These are phyloP conservation scores for Pichia sp. DNA, from an alignment of 1,139 yeast genomes.

Conservation along the genomic window DNA sequence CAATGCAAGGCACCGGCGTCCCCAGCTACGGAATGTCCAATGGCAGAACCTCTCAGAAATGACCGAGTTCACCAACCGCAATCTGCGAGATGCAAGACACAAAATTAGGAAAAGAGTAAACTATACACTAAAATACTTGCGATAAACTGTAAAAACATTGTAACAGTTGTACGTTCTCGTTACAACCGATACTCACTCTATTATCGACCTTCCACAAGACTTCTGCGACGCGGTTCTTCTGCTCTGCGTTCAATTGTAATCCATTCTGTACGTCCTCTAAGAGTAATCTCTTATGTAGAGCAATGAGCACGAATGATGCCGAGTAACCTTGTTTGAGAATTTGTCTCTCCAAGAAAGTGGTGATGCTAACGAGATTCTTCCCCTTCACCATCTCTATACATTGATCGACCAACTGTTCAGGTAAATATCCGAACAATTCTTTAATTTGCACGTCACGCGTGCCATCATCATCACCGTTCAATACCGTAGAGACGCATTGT, in stretches of 20 bases:
- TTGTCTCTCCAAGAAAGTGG: constrained; percentile 39
- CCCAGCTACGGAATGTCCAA: background rate
- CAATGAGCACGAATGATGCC: constrained; percentile 70
- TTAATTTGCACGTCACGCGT: constrained; percentile 22
- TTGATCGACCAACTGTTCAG: constrained; percentile 41
- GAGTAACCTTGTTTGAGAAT: constrained; percentile 78
- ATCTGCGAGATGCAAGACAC: background rate
- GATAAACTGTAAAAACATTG: constrained; percentile 60
- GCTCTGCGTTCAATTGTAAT: constrained; percentile 35
- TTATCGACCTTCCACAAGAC: constrained; percentile 70
- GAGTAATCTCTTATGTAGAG: constrained; percentile 69
- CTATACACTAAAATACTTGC: constrained; percentile 33
- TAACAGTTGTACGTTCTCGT: constrained; percentile 79
- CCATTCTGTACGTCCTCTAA: too few species aligned
- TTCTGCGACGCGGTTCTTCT: constrained; percentile 60
- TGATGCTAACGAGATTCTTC: constrained; percentile 37
- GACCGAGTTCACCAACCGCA: background rate
- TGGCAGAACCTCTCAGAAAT: background rate
- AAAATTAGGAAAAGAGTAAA: too few species aligned
- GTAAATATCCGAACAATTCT: constrained; percentile 85
- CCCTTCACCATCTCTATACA: constrained; percentile 37
- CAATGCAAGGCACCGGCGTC: too few species aligned
- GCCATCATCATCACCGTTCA: constrained; percentile 13
- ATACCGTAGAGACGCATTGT: constrained; percentile 70
- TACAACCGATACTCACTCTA: constrained; percentile 76